Percentiles rank a stretch among this genome's conserved stretches.
phyloP scores from a whole-genome alignment of 1,284 basidiomycete species.

The Ceratobasidium sp. region DNA sequence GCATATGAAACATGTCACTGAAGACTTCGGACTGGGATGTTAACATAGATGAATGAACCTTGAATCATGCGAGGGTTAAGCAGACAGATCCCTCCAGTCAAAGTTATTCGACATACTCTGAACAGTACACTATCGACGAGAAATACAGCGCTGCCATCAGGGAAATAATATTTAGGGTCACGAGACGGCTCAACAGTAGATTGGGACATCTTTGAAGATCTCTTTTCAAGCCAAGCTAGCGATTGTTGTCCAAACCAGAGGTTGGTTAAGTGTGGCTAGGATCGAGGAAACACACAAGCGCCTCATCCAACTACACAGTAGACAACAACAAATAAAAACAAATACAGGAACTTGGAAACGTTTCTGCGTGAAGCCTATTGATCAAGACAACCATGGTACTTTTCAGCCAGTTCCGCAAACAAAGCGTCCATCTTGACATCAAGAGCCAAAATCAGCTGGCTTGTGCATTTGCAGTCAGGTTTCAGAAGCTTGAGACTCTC shows the following conservation, averaged over 20 bases:
- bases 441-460: not conserved
- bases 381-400: not conserved
- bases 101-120: not conserved
- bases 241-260: no score
- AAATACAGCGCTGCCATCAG: constrained; percentile 5
- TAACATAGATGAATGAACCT: not conserved
- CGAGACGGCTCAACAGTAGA: not conserved
- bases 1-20: constrained; percentile 9
- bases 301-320: no score
- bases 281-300: no score
- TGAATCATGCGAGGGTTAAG: not conserved
- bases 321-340: no score
- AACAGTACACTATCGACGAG: constrained; percentile 1
- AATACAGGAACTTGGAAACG: no score
- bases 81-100: no score
- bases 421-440: not conserved
- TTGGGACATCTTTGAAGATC: no score
- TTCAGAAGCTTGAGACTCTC: not conserved
- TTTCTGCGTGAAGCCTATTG: no score
- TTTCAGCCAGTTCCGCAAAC: not conserved
- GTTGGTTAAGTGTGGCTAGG: no score
- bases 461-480: not conserved
- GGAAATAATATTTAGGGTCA: constrained; percentile 13
- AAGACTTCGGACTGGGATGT: constrained; percentile 2
- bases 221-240: no score